phyloP scores from a whole-genome alignment of 352 stramenopile genomes.

The Phytophthora agathidicida region DNA sequence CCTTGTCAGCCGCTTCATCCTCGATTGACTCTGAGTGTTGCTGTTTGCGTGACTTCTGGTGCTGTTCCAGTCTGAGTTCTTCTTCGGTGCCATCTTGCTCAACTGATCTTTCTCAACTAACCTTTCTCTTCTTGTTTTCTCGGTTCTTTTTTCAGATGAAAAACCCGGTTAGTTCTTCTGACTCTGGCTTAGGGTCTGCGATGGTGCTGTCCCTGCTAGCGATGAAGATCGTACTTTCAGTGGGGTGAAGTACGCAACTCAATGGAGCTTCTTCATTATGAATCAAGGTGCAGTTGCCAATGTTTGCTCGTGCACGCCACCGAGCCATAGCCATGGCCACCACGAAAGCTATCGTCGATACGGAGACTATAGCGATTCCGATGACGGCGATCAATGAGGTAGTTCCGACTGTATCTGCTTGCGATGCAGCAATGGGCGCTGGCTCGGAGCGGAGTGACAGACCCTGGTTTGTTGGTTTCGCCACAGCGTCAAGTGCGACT shows the following conservation, averaged over 20 bases:
- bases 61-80: too few species aligned
- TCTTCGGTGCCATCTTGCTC: too few species aligned
- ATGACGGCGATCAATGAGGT: neutral
- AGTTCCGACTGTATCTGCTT: neutral
- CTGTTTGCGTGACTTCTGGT: too few species aligned
- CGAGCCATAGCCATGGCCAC: neutral
- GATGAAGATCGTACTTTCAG: conserved; percentile 10
- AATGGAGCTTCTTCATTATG: conserved; percentile 10
- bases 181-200: neutral
- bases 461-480: too few species aligned
- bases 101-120: neutral
- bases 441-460: too few species aligned
- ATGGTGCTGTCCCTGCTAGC: conserved; percentile 11
- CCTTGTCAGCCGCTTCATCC: too few species aligned
- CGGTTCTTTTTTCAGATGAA: conserved; percentile 1
- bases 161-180: conserved; percentile 5
- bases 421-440: neutral
- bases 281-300: neutral
- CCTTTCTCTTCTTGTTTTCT: too few species aligned
- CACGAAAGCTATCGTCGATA: conserved; percentile 5
- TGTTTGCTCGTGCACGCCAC: conserved; percentile 2
- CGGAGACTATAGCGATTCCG: conserved; percentile 7
- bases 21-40: too few species aligned
- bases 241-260: neutral
- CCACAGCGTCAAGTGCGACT: conserved; percentile 43